Conservation (phyloP, 345 rosid genomes). For the Citrus inodora region DNA sequence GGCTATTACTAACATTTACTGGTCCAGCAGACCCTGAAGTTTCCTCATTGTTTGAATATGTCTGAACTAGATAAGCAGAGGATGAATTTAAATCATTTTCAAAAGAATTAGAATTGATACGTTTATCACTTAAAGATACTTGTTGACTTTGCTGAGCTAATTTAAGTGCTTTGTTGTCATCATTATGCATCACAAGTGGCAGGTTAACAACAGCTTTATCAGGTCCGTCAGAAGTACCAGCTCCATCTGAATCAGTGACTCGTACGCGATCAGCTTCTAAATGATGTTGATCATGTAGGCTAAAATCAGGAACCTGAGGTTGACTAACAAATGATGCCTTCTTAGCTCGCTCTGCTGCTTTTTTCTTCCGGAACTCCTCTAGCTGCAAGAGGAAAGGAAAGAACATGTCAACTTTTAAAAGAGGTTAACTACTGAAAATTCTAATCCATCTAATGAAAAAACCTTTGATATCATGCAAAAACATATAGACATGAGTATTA, state of each 20-base stretch:
- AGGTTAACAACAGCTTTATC: conserved; percentile 18
- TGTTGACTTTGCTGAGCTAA: conserved; percentile 27
- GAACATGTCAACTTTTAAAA: background rate
- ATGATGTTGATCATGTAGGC: conserved; percentile 30
- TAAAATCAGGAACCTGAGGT: conserved; percentile 35
- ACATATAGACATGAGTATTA: background rate
- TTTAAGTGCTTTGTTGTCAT: conserved; percentile 14
- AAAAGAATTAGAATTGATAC: conserved; percentile 21
- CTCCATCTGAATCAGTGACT: conserved; percentile 48
- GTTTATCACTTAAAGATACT: conserved; percentile 20
- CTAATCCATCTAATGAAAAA: background rate
- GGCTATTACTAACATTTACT: conserved; percentile 26
- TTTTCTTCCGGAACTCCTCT: conserved; percentile 96
- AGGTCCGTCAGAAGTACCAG: conserved; percentile 40
- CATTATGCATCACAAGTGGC: conserved; percentile 18
- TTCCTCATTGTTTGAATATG: conserved; percentile 29
- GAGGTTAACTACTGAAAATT: background rate
- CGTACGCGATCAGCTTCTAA: conserved; percentile 31
- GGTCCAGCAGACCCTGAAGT: conserved; percentile 30
- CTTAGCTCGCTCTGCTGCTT: conserved; percentile 82
- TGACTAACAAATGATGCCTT: conserved; percentile 45
- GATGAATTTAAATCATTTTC: conserved; percentile 32
- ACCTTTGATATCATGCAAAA: background rate
- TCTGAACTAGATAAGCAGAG: conserved; percentile 19
- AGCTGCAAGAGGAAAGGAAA: conserved; percentile 42